These are phyloP conservation scores for Bretschneidera sinensis DNA, from an alignment of 345 rosid genomes.

Conservation along the genomic window DNA sequence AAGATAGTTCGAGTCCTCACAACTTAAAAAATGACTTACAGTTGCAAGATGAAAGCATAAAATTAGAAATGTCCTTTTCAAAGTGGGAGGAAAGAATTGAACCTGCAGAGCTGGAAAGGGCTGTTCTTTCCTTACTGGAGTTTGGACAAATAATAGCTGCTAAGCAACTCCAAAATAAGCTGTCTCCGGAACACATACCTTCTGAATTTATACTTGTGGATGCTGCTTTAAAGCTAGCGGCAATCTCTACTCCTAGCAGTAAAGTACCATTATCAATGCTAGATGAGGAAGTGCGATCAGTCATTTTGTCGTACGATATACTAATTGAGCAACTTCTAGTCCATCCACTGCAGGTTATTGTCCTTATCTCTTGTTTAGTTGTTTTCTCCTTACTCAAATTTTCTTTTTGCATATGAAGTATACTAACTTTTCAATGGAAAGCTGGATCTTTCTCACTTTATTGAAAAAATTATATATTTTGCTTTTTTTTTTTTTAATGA, in stretches of 20 bases:
- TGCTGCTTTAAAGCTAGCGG: slow-evolving; percentile 80
- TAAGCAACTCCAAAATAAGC: slow-evolving; percentile 91
- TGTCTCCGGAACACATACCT: slow-evolving; percentile 68
- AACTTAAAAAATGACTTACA: slow-evolving; percentile 52
- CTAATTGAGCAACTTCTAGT: slow-evolving; percentile 32
- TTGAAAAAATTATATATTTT: too few relatives aligned
- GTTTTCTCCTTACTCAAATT: too few relatives aligned
- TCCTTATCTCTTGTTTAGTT: slow-evolving; percentile 15
- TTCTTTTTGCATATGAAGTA: slow-evolving; percentile 6
- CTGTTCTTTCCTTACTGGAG: slow-evolving; percentile 87
- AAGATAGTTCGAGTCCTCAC: slow-evolving; percentile 43
- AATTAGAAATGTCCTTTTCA: slow-evolving; percentile 66
- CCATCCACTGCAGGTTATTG: slow-evolving; percentile 68
- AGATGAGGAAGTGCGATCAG: slow-evolving; percentile 61
- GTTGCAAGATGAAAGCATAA: slow-evolving; percentile 60
- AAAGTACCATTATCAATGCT: slow-evolving; percentile 40
- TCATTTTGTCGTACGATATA: slow-evolving; percentile 47
- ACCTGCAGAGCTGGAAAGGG: slow-evolving; percentile 85
- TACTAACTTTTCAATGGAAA: slow-evolving; percentile 3
- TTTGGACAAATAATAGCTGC: slow-evolving; percentile 95
- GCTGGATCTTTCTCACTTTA: too few relatives aligned
- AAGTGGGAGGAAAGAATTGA: slow-evolving; percentile 95
- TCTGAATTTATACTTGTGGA: slow-evolving; percentile 69
- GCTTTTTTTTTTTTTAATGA: neutral
- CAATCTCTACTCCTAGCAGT: slow-evolving; percentile 55